Evolutionary conservation across 208 protist genomes (phyloP), one percentile per base, ranked within the genome.

Genomic region (Jaenimonas drosophilae): DNA sequence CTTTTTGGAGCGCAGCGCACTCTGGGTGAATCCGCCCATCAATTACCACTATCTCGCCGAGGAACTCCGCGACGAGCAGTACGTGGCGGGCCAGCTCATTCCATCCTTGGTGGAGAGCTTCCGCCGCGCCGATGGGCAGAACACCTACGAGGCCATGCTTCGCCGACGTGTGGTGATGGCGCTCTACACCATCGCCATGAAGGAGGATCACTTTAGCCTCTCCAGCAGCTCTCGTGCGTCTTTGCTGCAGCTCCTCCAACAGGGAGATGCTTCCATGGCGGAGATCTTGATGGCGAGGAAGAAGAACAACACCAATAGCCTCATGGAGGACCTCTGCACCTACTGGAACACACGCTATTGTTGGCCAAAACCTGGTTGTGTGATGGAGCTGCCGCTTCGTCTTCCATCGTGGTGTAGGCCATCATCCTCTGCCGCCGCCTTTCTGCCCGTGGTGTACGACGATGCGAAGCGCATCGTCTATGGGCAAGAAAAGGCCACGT

Each of bases 1-100:
- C 55, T 93, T 94, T 62, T 48, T 91, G 0, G 55, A 89, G 30
- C 76, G 77, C 34, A 82, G 70, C 53, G 30, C 64, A 23, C 66
- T 64, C 5, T 92, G 82, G 84, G 57, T 49, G 34, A 71, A 59
- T 17, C 67, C 58, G 24, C 83, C 88, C 19, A 75, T 91, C 57
- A 64, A 92, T 14, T 95, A 95, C 62, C 55, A 83, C 42, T 86
- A 85, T 55, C 27, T 95, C 25, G 76, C 85, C 32, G 54, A 76
- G 2, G 73, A 92, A 25, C 52, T 95, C 30, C 87, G 89, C 36
- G 72, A 93, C 59, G 76, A 77, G 28, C 26, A 49, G 2, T 88
- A 71, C 32, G 57, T 93, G 25, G 71, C 64, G 4, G 67, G 63
- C 3, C 56, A 88, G 53, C 47, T 93, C 2, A 78, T 93, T 24